Evolutionary conservation across 1,284 basidiomycete genomes (phyloP).

Genomic region (Irpex lacteus): DNA sequence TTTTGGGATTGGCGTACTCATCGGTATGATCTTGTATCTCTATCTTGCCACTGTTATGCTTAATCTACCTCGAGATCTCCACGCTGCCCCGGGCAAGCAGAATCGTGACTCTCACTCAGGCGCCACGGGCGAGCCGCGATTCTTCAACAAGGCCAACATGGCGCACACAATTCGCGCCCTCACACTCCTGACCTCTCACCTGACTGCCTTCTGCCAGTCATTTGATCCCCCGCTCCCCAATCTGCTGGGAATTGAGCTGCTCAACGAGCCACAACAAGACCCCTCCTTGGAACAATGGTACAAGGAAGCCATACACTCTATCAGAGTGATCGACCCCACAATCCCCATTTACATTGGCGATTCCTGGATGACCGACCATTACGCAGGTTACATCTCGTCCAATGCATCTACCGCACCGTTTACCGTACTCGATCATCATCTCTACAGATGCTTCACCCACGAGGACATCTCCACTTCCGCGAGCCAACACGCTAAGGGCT

Average conservation of each 20-base stretch:
- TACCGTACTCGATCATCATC: constrained; percentile 78
- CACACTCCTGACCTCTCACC: constrained; percentile 40
- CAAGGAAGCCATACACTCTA: constrained; percentile 49
- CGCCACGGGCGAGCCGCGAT: constrained; percentile 48
- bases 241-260: constrained; percentile 77
- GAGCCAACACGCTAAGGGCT: constrained; percentile 50
- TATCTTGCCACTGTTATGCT: constrained; percentile 5
- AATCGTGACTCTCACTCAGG: constrained; percentile 68
- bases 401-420: constrained; percentile 36
- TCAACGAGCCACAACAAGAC: constrained; percentile 76
- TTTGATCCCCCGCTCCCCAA: constrained; percentile 48
- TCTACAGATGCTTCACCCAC: constrained; percentile 80
- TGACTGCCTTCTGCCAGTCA: constrained; percentile 37
- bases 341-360: constrained; percentile 77
- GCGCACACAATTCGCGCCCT: constrained; percentile 54
- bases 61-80: constrained; percentile 47
- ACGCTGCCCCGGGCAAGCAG: constrained; percentile 78
- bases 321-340: constrained; percentile 52
- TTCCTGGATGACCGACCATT: constrained; percentile 74
- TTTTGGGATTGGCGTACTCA: constrained; percentile 75
- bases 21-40: constrained; percentile 46
- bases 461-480: constrained; percentile 59
- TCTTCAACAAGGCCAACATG: constrained; percentile 53
- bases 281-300: constrained; percentile 65
- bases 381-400: constrained; percentile 52